Conservation (phyloP, 305 asterid genomes). For the Fraxinus platypoda region DNA sequence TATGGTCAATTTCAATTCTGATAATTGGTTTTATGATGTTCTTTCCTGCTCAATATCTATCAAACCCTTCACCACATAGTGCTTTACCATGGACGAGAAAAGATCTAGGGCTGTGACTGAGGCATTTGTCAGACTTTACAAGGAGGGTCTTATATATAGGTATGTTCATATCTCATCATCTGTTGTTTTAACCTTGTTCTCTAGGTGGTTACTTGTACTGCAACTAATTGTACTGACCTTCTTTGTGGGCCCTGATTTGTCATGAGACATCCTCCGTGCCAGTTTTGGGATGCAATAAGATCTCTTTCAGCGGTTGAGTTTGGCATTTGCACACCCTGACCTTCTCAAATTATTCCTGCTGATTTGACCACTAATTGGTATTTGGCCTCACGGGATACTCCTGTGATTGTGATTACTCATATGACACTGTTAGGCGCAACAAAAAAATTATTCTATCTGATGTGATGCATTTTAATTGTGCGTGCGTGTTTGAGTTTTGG, state of each 20-base stretch:
- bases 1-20: neutral
- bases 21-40: neutral
- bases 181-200: neutral
- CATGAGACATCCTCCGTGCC: neutral
- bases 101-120: slow-evolving; percentile 87
- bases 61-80: slow-evolving; percentile 35
- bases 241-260: slow-evolving; percentile 5
- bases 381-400: slow-evolving; percentile 1
- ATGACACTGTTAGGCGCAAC: neutral
- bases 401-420: neutral
- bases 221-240: slow-evolving; percentile 18
- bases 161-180: slow-evolving; percentile 22
- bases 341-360: neutral
- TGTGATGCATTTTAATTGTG: neutral
- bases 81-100: slow-evolving; percentile 93
- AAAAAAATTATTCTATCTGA: neutral
- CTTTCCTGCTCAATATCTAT: slow-evolving; percentile 10
- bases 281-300: neutral
- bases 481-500: neutral
- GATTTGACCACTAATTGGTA: slow-evolving; percentile 6
- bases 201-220: neutral
- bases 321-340: neutral
- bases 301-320: neutral
- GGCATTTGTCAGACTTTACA: slow-evolving; percentile 86
- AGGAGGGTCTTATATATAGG: slow-evolving; percentile 91